Base-by-base conservation (phyloP, 192 early-diverging fungal genomes). In the Podila epigama region DNA sequence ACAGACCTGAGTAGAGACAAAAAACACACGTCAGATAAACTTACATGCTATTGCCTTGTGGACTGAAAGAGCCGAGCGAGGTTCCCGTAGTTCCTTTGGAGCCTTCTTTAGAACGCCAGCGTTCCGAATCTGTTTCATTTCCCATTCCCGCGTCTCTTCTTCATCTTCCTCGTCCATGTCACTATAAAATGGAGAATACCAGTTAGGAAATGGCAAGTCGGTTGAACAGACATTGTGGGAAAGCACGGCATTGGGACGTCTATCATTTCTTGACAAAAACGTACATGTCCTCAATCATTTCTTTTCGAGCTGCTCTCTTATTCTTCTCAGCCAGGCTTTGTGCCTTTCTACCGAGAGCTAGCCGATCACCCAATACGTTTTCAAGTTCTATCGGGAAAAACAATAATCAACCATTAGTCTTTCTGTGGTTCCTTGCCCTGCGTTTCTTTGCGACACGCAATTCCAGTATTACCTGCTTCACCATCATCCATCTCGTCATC, bases 401-500 rank as follows among this genome's bases (percentile, higher is more conserved):
- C 1, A 8, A 37, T 58, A 37, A 51, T 22, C 12, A 6, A 29
- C n/a, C n/a, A n/a, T n/a, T n/a, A n/a, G n/a, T n/a, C n/a, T n/a
- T n/a, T n/a, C n/a, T n/a, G n/a, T n/a, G n/a, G n/a, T n/a, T n/a
- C n/a, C n/a, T n/a, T n/a, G n/a, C n/a, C n/a, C n/a, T n/a, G n/a
- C n/a, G n/a, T n/a, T n/a, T n/a, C n/a, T n/a, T n/a, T n/a, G n/a
- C n/a, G n/a, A n/a, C n/a, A n/a, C n/a, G n/a, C n/a, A n/a, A n/a
- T n/a, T n/a, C n/a, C n/a, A n/a, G n/a, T n/a, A n/a, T n/a, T 58
- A 85, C 84, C 87, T 70, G 82, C 85, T 40, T 85, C 87, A 16
- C 80, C 85, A 66, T 89, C 87, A 31, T 70, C 87, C 73, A 77
- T 63, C 10, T 83, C 70, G 29, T 89, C 87, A 51, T 89, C 87